phyloP scores from a whole-genome alignment of 306 rosid species.

The Fragaria nilgerrensis region DNA sequence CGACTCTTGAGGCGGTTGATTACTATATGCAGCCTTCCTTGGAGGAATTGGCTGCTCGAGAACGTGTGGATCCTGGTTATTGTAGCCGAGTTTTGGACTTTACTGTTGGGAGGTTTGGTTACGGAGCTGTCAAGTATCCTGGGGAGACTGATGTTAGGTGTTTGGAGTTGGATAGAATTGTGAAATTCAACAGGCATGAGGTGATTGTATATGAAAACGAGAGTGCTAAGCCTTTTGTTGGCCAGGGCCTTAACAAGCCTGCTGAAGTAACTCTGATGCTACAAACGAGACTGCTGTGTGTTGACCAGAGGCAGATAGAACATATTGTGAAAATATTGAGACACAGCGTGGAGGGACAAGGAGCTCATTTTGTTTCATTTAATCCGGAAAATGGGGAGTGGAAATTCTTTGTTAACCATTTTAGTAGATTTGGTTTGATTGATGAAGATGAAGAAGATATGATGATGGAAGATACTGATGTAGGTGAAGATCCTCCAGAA shows the following conservation, averaged over 20 bases:
- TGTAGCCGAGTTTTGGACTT: conserved; percentile 62
- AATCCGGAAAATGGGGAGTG: conserved; percentile 62
- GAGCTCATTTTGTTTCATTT: conserved; percentile 74
- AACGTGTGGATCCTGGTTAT: conserved; percentile 56
- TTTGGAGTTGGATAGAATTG: conserved; percentile 55
- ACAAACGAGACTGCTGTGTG: conserved; percentile 31
- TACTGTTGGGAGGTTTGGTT: conserved; percentile 72
- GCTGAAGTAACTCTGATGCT: conserved; percentile 88
- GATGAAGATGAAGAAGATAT: conserved; percentile 87
- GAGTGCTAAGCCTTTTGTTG: conserved; percentile 65
- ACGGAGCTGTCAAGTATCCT: conserved; percentile 67
- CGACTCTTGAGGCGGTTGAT: conserved; percentile 42
- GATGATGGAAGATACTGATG: conserved; percentile 52
- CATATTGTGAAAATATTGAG: conserved; percentile 50
- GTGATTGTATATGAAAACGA: conserved; percentile 70
- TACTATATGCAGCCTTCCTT: conserved; percentile 64
- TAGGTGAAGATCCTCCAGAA: conserved; percentile 35
- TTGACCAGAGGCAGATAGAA: conserved; percentile 33
- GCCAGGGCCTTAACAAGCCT: conserved; percentile 79
- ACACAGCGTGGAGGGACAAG: conserved; percentile 53
- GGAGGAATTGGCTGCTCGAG: conserved; percentile 33
- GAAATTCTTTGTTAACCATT: conserved; percentile 81
- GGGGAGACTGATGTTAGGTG: conserved; percentile 68
- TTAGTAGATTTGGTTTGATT: conserved; percentile 89
- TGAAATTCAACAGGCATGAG: conserved; percentile 65